Base-by-base conservation (phyloP, 208 protist species). In the Leptomonas seymouri region DNA sequence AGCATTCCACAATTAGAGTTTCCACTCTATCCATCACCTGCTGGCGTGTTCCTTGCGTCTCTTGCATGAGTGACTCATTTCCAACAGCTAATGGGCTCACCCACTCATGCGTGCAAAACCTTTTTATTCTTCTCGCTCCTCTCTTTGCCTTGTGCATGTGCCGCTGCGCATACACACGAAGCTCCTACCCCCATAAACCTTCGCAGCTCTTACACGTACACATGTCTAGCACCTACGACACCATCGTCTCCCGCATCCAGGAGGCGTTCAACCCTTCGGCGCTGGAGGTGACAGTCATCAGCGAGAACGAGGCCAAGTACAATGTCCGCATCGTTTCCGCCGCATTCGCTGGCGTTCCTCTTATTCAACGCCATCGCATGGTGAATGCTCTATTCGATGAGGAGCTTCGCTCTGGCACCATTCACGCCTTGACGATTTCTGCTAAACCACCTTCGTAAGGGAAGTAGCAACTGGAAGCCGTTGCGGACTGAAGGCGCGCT, bases 361-460 rank as follows among this genome's bases (percentile, higher is more conserved):
- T 94, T 36, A 50, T 94, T 18, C 76, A 92, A 45, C 78, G 89
- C 16, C 89, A 94, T 60, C 78, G 86, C 45, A 84, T 85, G 71
- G 80, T 94, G 36, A 91, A 91, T 65, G 72, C 82, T 27, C 50
- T 94, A 34, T 94, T 94, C 64, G 78, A 85, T 41, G 75, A 90
- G 36, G 84, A 92, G 64, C 74, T 94, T 3, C 68, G 85, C 1
- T 86, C 81, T 2, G 86, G 86, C n/a, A 66, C 60, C 7, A 91
- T 94, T 66, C 89, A 94, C 62, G 89, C 89, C 27, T 54, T 94
- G 36, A 83, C 74, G 30, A 94, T 94, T 28, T 77, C 67, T 15
- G 87, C 87, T 25, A 84, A 84, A 28, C 78, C 81, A 41, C 76
- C 78, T 31, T 30, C 67, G 21, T 74, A 71, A 74, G 18, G 41